Evolutionary conservation across 176 grass and related monocot genomes (phyloP), one percentile per base, ranked within the genome.

Genomic region (Oryza punctata): DNA sequence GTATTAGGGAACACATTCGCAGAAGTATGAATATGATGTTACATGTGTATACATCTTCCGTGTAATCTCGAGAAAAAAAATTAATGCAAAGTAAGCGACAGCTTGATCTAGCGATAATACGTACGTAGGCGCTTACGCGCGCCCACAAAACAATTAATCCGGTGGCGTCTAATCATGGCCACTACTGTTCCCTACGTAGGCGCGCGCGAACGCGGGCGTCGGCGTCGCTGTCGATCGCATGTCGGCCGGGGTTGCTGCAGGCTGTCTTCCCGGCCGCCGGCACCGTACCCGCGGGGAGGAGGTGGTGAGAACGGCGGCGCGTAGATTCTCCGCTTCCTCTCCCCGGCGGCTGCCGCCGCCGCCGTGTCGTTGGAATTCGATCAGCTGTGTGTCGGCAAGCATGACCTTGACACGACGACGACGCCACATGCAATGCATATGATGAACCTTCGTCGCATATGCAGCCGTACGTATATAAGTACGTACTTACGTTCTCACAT

Each of bases 11-110:
- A 37, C 0, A 6, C 5, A 37, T 37, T 37, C 1, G 6, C 6
- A 0, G 6, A 5, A 7, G 6, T 37, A 37, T 0, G 6, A 37
- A 5, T 37, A 5, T 7, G 1, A 0, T 0, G 35, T 37, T 7
- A 37, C 6, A 6, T 37, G 35, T 37, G 35, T 37, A 33, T 33
- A 0, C 32, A 2, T 0, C 32, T 32, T 2, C 32, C 32, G 32
- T 33, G 32, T 33, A 33, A 33, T 33, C 0, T 4, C 29, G 7
- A 37, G 0, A 35, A 37, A 37, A 37, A 37, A 37, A 37, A 6
- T 0, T 37, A 37, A 37, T 37, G 35, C 35, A 7, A 37, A 37
- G 7, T 47, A 47, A 47, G 13, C 45, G 45, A 1, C 13, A 47
- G 43, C 43, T 45, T 37, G 35, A 37, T 37, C 4, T 37, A 37